These are phyloP conservation scores for Saturnispora sanitii DNA, from an alignment of 805 yeast genomes.

Conservation along the genomic window DNA sequence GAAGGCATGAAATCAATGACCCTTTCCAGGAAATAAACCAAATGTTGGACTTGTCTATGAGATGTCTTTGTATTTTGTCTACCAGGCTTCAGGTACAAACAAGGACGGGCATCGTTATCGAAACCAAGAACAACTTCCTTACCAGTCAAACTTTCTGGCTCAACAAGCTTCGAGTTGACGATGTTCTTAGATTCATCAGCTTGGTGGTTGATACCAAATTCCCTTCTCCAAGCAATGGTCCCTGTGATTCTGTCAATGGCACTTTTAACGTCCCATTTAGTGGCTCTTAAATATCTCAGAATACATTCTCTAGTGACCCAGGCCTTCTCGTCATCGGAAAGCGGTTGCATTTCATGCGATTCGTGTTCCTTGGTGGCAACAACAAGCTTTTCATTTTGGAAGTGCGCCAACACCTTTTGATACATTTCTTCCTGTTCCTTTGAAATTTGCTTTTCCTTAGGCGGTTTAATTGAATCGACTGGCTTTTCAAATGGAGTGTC, in stretches of 20 bases:
- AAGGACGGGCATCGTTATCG: slow-evolving; percentile 85
- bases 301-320: slow-evolving; percentile 94
- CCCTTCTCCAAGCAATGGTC: slow-evolving; percentile 88
- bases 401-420: slow-evolving; percentile 50
- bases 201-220: slow-evolving; percentile 57
- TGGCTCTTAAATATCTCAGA: slow-evolving; percentile 82
- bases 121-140: slow-evolving; percentile 86
- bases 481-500: slow-evolving; percentile 47
- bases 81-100: slow-evolving; percentile 86
- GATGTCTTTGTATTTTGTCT: slow-evolving; percentile 91
- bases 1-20: slow-evolving; percentile 92
- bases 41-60: slow-evolving; percentile 87
- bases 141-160: slow-evolving; percentile 79
- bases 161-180: slow-evolving; percentile 44
- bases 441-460: slow-evolving; percentile 36
- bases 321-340: slow-evolving; percentile 54
- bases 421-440: slow-evolving; percentile 52
- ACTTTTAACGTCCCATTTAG: slow-evolving; percentile 73
- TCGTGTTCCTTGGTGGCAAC: slow-evolving; percentile 41
- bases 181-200: slow-evolving; percentile 38
- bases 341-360: slow-evolving; percentile 28
- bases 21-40: slow-evolving; percentile 86
- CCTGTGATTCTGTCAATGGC: slow-evolving; percentile 67
- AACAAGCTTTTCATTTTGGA: slow-evolving; percentile 40
- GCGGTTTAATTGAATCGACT: slow-evolving; percentile 41